These are phyloP conservation scores for Ampelomyces quisqualis DNA, from an alignment of 2,329 filamentous ascomycete species.

Conservation along the genomic window DNA sequence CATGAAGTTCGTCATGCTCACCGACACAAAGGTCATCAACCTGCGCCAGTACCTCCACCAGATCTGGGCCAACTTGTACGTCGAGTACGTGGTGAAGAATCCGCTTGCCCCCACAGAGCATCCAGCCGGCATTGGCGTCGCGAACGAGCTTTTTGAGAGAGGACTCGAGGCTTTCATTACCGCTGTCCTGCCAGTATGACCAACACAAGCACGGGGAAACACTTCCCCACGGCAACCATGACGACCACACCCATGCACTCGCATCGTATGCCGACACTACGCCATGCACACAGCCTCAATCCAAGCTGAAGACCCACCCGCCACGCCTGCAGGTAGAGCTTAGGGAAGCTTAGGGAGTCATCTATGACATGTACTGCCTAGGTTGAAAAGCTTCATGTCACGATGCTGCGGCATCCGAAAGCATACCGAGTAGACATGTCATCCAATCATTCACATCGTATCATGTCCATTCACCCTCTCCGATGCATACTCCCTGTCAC, in stretches of 20 bases:
- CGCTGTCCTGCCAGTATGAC: conserved; percentile 38
- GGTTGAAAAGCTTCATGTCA: background rate
- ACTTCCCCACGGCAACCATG: background rate
- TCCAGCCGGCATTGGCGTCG: conserved; percentile 61
- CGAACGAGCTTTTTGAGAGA: conserved; percentile 65
- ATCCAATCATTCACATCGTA: background rate
- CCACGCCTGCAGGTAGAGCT: background rate
- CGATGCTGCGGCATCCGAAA: no score
- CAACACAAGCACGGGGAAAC: background rate
- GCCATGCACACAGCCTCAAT: conserved; percentile 14
- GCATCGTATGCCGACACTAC: conserved; percentile 1
- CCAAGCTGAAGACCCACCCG: conserved; percentile 1
- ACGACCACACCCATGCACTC: background rate
- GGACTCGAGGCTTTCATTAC: conserved; percentile 76
- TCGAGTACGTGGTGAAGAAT: conserved; percentile 80
- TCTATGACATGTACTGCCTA: background rate
- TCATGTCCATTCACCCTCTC: background rate
- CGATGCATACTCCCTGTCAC: no score
- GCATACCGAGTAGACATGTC: no score
- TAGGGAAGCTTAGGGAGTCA: background rate
- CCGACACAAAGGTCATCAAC: conserved; percentile 82
- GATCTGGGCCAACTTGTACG: conserved; percentile 97
- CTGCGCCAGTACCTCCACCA: conserved; percentile 95
- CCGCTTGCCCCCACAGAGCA: conserved; percentile 63
- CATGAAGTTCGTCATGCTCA: conserved; percentile 95